These are phyloP conservation scores for Neofusicoccum ribis DNA, from an alignment of 2,329 filamentous ascomycete species.

Conservation along the genomic window DNA sequence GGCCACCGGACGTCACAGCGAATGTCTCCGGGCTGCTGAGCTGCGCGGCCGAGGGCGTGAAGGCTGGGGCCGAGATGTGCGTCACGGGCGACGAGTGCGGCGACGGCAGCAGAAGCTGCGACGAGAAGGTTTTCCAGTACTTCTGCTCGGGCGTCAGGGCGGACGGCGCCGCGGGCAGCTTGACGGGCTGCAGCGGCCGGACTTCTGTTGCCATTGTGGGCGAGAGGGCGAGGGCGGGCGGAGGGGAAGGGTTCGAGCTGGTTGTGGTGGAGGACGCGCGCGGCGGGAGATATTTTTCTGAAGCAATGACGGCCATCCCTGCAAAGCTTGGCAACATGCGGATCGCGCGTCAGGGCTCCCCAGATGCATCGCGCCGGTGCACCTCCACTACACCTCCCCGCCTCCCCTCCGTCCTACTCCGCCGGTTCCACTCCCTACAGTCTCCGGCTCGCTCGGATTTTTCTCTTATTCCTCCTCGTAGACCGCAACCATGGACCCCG, in stretches of 20 bases:
- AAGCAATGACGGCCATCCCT: conserved; percentile 13
- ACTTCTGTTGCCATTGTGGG: conserved; percentile 79
- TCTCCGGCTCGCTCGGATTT: background rate
- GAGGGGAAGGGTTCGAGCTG: background rate
- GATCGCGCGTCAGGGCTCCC: background rate
- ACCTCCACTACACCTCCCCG: background rate
- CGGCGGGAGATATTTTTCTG: conserved; percentile 18
- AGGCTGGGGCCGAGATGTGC: conserved; percentile 73
- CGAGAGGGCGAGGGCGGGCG: background rate
- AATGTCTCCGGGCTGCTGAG: conserved; percentile 64
- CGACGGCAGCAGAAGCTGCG: conserved; percentile 84
- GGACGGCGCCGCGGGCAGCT: conserved; percentile 78
- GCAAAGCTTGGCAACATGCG: conserved; percentile 2
- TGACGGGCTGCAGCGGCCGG: conserved; percentile 74
- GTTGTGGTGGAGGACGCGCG: background rate
- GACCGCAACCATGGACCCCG: conserved; percentile 1
- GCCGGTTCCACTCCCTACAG: background rate
- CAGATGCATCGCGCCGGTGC: background rate
- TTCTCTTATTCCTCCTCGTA: background rate
- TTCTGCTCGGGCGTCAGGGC: conserved; percentile 87
- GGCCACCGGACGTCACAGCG: conserved; percentile 89
- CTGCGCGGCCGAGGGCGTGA: conserved; percentile 40
- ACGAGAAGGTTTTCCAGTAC: conserved; percentile 96
- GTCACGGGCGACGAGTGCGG: conserved; percentile 88
- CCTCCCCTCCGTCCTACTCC: background rate